A percentile compares a stretch with the other conserved stretches of the same genome.
Conservation (phyloP, 306 rosid species). For the apple (Malus domestica) region DNA sequence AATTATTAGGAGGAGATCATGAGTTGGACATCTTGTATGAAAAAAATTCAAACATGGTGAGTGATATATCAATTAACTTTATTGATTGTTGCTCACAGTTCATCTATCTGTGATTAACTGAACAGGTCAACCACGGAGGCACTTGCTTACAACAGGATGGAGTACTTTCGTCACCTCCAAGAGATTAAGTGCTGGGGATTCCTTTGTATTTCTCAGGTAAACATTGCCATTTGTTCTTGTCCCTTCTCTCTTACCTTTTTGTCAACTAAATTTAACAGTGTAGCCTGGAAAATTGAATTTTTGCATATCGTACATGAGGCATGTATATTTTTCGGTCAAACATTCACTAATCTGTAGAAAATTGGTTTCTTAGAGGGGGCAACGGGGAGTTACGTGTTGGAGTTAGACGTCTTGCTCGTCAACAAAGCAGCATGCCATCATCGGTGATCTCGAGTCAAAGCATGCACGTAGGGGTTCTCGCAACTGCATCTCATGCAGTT, state of each 20-base stretch:
- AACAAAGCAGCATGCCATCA: constrained; percentile 76
- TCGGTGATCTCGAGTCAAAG: constrained; percentile 93
- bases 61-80: not conserved
- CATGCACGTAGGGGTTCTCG: constrained; percentile 96
- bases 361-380: constrained; percentile 47
- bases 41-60: not conserved
- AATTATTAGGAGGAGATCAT: not conserved
- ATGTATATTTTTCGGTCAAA: not conserved
- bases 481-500: constrained; percentile 95
- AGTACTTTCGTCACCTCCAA: constrained; percentile 95
- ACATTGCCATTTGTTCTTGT: not conserved
- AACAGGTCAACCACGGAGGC: constrained; percentile 94
- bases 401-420: constrained; percentile 76
- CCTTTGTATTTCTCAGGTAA: constrained; percentile 83
- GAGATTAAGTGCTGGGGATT: constrained; percentile 83
- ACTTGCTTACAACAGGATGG: constrained; percentile 97
- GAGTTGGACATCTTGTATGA: not conserved
- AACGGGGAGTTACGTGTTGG: constrained; percentile 83
- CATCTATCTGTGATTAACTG: constrained; percentile 8
- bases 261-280: not conserved
- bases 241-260: not conserved
- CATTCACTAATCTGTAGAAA: constrained; percentile 10
- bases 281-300: not conserved
- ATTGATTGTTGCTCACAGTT: constrained; percentile 3
- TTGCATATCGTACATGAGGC: not conserved